Evolutionary conservation across 2,329 filamentous ascomycete species (phyloP).

Genomic region (Fusarium oxysporum): DNA sequence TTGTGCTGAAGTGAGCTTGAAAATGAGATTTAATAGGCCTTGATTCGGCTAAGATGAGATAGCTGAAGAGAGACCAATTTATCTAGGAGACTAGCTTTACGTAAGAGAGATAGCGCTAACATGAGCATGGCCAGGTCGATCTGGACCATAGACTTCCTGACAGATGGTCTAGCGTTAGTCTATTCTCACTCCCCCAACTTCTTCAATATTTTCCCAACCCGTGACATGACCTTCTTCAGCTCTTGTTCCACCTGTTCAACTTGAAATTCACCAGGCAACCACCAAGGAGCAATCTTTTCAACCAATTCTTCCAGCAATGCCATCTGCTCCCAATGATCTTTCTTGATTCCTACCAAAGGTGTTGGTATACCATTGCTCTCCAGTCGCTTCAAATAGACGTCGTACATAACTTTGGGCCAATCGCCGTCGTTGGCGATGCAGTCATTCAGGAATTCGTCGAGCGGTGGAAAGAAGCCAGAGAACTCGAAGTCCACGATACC

Average conservation of each 20-base stretch:
- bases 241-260: background rate
- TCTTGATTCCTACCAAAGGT: background rate
- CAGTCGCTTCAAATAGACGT: background rate
- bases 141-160: too few species aligned
- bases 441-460: conserved; percentile 18
- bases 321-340: background rate
- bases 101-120: too few species aligned
- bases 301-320: background rate
- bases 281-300: conserved; percentile 14
- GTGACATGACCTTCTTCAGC: background rate
- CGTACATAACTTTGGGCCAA: background rate
- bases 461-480: conserved; percentile 5
- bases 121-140: too few species aligned
- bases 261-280: background rate
- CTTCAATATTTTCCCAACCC: background rate
- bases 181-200: background rate
- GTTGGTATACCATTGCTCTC: background rate
- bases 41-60: too few species aligned
- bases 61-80: too few species aligned
- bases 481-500: conserved; percentile 25
- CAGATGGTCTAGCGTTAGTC: too few species aligned
- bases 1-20: too few species aligned
- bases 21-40: too few species aligned
- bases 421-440: background rate
- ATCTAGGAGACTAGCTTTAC: too few species aligned